Evolutionary conservation across 768 basidiomycete genomes (phyloP), one percentile per base, ranked within the genome.

Genomic region (Chlorophyllum brunneum): DNA sequence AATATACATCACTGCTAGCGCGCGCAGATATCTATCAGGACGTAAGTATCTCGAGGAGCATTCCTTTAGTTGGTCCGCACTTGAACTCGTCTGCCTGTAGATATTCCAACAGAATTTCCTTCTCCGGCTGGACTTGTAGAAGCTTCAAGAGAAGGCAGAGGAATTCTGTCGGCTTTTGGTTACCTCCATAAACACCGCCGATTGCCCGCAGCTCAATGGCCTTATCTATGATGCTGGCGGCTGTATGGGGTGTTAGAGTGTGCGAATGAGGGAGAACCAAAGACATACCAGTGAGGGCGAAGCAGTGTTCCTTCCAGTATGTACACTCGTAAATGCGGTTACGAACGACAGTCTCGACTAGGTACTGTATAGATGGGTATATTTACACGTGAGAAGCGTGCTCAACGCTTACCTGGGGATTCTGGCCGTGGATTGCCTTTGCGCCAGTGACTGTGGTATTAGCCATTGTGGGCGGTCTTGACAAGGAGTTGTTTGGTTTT

Each of bases 251-350:
- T 46, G 43, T 10, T 5, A 45, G 4, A 31, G 51, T 23, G n/a
- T 56, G 33, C 13, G n/a, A 18, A 18, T 11, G 34, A 41, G 38
- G 31, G 10, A 53, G 11, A 22, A 42, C 9, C 24, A 26, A 27
- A 39, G 22, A 26, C 78, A 45, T 44, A 90, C 93, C 92, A 55
- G 92, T 97, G 41, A 99, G 74, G 18, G 95, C 95, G 65, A 99
- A 99, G 65, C 95, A 99, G 59, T 97, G 92, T 65, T 99, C 95
- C 72, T 99, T 99, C 95, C 95, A 99, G 69, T 82, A 99, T 5
- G 77, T 67, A 0, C 89, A 88, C 67, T 98, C 95, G 75, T 95
- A 99, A 55, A 99, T 97, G 56, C 97, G 83, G 63, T 86, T 91
- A 48, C 97, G 85, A 58, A 98, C 95, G 56, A 98, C 91, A 31